Base-by-base conservation (phyloP, 306 rosid genomes). In the Pterocarpus macrocarpus region DNA sequence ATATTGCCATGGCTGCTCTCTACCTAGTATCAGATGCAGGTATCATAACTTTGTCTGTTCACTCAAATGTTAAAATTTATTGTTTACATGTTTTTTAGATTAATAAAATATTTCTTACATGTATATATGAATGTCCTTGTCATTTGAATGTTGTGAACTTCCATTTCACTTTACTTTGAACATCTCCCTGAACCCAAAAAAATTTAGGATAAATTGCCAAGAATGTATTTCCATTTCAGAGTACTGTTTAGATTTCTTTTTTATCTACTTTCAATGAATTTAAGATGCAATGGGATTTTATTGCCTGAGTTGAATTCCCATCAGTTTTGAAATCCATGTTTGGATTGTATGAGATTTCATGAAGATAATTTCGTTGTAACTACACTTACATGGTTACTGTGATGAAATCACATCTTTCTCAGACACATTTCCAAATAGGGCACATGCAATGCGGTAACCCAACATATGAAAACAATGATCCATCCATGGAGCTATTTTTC, bases 1-100 rank as follows among this genome's bases (percentile, higher is more conserved):
- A 95, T 82, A 90, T 95, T 85, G 99, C 97, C 22, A 95, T 95
- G 97, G 86, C 99, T 69, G 97, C 97, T 58, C 82, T 95, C 68
- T 95, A 79, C 87, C 93, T 95, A 73, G 87, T 76, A 68, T 93
- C 99, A 32, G 95, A 90, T 87, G 97, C 99, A 88, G 99, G 98
- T 95, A 22, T 82, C 15, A 85, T 78, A 16, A 57, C 71, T 36
- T 81, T 70, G 8, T 49, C 65, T 61, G 5, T 68, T 78, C 56
- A 16, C 66, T 44, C 65, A 16, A 22, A 33, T 75, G 49, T 55
- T 75, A 38, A 39, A 55, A 30, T 9, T 76, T 66, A 30, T 53
- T 59, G 17, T 52, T 53, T 38, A 13, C 41, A 36, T 70, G 0
- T 52, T 73, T 73, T 41, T 57, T 10, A 34, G 33, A 64, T 4